Evolutionary conservation across 2,329 filamentous ascomycete genomes (phyloP).

Genomic region (Neophaeococcomyces mojaviensis): DNA sequence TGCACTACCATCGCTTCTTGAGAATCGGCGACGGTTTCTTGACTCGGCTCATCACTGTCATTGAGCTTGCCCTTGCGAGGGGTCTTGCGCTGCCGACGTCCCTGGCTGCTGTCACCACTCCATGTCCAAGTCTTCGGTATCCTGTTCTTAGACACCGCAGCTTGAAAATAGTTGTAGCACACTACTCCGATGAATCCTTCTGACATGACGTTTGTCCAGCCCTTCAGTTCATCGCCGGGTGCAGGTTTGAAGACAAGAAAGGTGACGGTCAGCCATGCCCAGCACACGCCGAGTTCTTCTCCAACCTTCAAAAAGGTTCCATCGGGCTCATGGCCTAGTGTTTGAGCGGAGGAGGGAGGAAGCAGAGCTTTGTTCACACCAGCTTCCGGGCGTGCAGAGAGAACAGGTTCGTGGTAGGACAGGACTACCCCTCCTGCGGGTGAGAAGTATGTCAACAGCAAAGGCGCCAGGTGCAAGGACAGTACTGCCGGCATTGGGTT

Average conservation of each 20-base stretch:
- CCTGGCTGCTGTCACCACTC: constrained; percentile 50
- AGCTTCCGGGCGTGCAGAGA: constrained; percentile 24
- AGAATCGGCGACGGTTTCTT: constrained; percentile 28
- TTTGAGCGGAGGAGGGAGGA: constrained; percentile 16
- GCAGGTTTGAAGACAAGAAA: constrained; percentile 75
- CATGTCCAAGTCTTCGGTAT: constrained; percentile 76
- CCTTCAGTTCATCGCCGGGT: constrained; percentile 67
- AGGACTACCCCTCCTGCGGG: constrained; percentile 47
- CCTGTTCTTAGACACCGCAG: constrained; percentile 69
- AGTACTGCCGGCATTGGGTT: constrained; percentile 51
- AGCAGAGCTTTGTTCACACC: constrained; percentile 33
- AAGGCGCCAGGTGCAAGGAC: constrained; percentile 54
- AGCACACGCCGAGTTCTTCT: constrained; percentile 79
- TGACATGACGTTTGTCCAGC: constrained; percentile 62
- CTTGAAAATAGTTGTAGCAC: constrained; percentile 87
- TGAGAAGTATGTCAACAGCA: constrained; percentile 57
- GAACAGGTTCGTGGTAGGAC: constrained; percentile 20
- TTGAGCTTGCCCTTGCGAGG: constrained; percentile 25
- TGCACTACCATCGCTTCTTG: constrained; percentile 32
- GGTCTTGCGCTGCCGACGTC: constrained; percentile 14
- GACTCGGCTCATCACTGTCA: constrained; percentile 22
- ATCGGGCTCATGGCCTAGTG: constrained; percentile 28
- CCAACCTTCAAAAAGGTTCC: constrained; percentile 40
- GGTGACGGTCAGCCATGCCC: constrained; percentile 80
- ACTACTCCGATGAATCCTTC: constrained; percentile 83